Conservation (phyloP, 78 protist genomes). For the Pigoraptor vietnamica region DNA sequence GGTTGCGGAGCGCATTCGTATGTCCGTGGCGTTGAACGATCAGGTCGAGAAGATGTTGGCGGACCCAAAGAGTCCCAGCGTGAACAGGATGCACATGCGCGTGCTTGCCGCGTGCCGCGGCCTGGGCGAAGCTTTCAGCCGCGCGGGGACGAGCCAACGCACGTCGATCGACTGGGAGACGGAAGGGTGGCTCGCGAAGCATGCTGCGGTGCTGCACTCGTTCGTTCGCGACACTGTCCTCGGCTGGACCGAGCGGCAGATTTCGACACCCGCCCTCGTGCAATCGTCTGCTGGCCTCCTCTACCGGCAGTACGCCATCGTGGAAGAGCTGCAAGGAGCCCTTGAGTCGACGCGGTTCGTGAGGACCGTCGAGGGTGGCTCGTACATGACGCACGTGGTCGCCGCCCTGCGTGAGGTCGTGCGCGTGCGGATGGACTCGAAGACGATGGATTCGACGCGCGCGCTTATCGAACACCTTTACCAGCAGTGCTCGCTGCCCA, state of each 20-base stretch:
- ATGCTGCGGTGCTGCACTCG: background rate
- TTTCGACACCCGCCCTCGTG: background rate
- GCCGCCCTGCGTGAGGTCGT: background rate
- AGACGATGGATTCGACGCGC: background rate
- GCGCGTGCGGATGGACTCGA: background rate
- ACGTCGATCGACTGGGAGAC: background rate
- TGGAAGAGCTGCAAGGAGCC: background rate
- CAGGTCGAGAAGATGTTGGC: background rate
- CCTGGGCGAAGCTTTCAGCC: background rate
- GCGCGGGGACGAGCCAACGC: too few relatives aligned
- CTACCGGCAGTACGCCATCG: background rate
- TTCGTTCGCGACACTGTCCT: background rate
- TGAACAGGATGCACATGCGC: background rate
- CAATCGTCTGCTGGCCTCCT: background rate
- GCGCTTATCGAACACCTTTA: background rate
- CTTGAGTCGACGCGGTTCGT: background rate
- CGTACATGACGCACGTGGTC: background rate
- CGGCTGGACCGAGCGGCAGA: background rate
- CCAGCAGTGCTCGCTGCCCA: background rate
- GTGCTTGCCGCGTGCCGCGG: background rate
- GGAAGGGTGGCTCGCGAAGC: background rate
- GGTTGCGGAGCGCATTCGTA: background rate
- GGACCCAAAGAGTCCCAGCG: background rate
- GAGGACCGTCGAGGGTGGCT: background rate
- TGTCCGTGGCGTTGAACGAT: background rate